Percentiles rank a stretch among this genome's conserved stretches.
Evolutionary conservation across 176 grass and related monocot genomes (phyloP).

Genomic region (Ampelocalamus luodianensis): DNA sequence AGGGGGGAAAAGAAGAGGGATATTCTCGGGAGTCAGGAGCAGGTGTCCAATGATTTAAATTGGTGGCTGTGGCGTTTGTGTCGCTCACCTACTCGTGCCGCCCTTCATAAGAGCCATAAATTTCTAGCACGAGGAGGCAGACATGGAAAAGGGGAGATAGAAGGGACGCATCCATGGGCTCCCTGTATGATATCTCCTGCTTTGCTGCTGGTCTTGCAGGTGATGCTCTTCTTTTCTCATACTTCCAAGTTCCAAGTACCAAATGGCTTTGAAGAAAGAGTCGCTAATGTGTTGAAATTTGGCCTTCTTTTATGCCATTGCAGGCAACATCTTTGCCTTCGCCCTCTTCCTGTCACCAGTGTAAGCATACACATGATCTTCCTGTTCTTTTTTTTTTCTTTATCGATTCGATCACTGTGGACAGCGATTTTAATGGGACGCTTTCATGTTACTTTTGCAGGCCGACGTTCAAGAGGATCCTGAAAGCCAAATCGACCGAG

Average conservation of each 20-base stretch:
- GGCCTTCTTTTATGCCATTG: background rate
- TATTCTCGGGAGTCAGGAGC: slow-evolving; percentile 18
- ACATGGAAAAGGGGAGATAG: background rate
- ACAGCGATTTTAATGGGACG: background rate
- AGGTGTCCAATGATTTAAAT: background rate
- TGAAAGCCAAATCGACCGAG: slow-evolving; percentile 76
- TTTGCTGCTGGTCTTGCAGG: slow-evolving; percentile 62
- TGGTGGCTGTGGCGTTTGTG: slow-evolving; percentile 34
- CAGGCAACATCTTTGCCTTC: slow-evolving; percentile 83
- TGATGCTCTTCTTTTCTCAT: background rate
- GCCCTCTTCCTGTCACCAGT: slow-evolving; percentile 79
- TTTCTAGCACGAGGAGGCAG: slow-evolving; percentile 12
- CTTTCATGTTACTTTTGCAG: slow-evolving; percentile 37
- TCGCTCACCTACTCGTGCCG: slow-evolving; percentile 5
- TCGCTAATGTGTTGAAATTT: background rate
- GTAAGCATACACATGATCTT: slow-evolving; percentile 45
- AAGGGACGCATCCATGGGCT: slow-evolving; percentile 37
- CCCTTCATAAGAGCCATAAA: slow-evolving; percentile 29
- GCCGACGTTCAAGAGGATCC: slow-evolving; percentile 73
- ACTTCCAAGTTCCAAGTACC: background rate
- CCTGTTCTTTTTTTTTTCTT: background rate
- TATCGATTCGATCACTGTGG: background rate
- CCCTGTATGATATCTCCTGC: slow-evolving; percentile 60
- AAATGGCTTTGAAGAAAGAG: background rate
- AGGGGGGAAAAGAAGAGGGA: background rate